phyloP scores from a whole-genome alignment of 805 yeast species.

The Nakazawaea ernobii region DNA sequence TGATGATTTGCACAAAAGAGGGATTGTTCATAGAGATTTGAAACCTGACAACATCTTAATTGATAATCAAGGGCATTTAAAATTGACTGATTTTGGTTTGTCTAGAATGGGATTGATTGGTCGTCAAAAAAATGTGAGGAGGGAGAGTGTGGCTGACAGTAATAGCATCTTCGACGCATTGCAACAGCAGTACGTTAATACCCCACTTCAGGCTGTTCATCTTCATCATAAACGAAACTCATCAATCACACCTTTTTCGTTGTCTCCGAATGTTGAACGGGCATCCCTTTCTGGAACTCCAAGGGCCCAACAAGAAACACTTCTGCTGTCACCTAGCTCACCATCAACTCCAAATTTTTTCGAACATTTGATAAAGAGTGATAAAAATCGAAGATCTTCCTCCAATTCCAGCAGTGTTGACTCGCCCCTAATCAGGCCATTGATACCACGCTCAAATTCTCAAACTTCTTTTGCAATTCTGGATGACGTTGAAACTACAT shows the following conservation, averaged over 20 bases:
- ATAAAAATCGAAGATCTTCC: constrained; percentile 10
- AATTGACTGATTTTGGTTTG: constrained; percentile 92
- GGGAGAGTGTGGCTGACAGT: constrained; percentile 33
- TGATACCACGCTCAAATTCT: constrained; percentile 42
- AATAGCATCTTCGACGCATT: constrained; percentile 4
- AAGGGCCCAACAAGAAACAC: background rate
- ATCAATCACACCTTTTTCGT: constrained; percentile 39
- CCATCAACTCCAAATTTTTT: constrained; percentile 21
- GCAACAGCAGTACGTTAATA: background rate
- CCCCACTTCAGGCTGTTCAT: background rate
- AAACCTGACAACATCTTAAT: constrained; percentile 92
- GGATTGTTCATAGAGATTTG: constrained; percentile 90
- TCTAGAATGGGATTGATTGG: constrained; percentile 84
- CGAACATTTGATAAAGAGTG: constrained; percentile 19
- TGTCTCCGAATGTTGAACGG: constrained; percentile 33
- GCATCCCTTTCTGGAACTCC: constrained; percentile 6
- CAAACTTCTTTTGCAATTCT: constrained; percentile 52
- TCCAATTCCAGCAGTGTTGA: constrained; percentile 37
- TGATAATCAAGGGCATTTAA: constrained; percentile 82
- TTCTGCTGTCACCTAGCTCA: constrained; percentile 13
- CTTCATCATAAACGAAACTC: constrained; percentile 24
- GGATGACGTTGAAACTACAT: constrained; percentile 36
- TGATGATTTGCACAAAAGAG: constrained; percentile 79
- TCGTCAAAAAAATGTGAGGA: constrained; percentile 55
- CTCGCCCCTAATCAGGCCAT: constrained; percentile 45